phyloP scores from a whole-genome alignment of 177 flowering plant genomes.

The Telopea speciosissima region DNA sequence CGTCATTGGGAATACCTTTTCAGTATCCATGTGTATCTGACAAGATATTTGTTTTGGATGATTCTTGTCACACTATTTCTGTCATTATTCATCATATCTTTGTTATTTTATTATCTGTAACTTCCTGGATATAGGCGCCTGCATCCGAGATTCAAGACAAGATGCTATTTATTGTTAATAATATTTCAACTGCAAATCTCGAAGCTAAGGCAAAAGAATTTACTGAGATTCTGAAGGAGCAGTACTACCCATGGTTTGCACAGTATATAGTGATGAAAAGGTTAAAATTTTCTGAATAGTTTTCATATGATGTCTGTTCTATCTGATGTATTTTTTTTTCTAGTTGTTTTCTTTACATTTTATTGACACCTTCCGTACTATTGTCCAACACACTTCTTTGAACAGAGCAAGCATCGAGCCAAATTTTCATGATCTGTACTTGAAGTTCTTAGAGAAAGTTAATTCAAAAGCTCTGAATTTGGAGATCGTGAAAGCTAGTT shows the following conservation, averaged over 20 bases:
- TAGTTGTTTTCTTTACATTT: background rate
- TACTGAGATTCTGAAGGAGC: conserved; percentile 66
- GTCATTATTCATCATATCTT: background rate
- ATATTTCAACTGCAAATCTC: conserved; percentile 63
- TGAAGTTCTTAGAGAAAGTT: conserved; percentile 88
- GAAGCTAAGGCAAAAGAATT: conserved; percentile 90
- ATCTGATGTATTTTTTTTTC: background rate
- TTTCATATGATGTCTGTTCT: conserved; percentile 1
- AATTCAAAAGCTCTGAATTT: conserved; percentile 61
- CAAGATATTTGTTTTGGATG: background rate
- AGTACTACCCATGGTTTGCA: conserved; percentile 92
- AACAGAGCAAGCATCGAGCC: conserved; percentile 97
- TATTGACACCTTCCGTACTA: background rate
- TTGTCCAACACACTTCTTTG: background rate
- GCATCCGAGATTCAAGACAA: conserved; percentile 86
- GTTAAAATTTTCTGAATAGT: conserved; percentile 22
- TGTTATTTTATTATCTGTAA: conserved; percentile 2
- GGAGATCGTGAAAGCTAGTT: conserved; percentile 80
- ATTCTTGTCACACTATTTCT: background rate
- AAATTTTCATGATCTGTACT: conserved; percentile 90
- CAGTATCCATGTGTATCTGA: background rate
- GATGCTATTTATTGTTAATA: conserved; percentile 81
- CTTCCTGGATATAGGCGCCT: conserved; percentile 56
- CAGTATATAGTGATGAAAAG: conserved; percentile 99
- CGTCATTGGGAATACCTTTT: background rate